A percentile compares a stretch with the other conserved stretches of the same genome.
These are phyloP conservation scores for Pseudozyma thailandica DNA, from an alignment of 1,284 basidiomycete species.

Conservation along the genomic window DNA sequence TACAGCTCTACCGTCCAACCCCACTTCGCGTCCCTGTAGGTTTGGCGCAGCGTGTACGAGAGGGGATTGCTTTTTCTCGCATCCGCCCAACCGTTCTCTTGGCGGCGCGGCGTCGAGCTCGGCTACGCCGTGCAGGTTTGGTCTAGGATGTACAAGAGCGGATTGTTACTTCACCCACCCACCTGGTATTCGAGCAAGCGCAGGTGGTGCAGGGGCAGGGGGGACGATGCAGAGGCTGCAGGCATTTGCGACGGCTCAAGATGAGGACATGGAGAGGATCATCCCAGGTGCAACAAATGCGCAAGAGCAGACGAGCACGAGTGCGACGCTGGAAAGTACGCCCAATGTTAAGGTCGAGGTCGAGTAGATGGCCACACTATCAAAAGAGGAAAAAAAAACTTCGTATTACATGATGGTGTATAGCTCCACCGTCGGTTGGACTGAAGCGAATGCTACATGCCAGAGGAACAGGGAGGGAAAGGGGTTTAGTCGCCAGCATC, in stretches of 20 bases:
- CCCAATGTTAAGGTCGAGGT: too few species aligned
- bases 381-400: too few species aligned
- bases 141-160: conserved; percentile 34
- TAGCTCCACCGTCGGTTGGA: too few species aligned
- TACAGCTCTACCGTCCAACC: conserved; percentile 9
- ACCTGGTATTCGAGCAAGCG: conserved; percentile 3
- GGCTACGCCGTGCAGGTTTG: conserved; percentile 39
- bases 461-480: too few species aligned
- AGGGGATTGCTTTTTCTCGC: conserved; percentile 52
- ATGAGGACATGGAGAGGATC: conserved; percentile 31
- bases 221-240: conserved; percentile 16
- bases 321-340: too few species aligned
- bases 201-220: not conserved
- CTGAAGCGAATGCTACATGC: too few species aligned
- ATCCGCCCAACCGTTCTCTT: conserved; percentile 23
- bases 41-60: conserved; percentile 52
- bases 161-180: conserved; percentile 47
- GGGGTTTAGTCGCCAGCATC: not conserved
- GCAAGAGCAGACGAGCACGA: not conserved
- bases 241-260: conserved; percentile 10
- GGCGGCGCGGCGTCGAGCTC: too few species aligned
- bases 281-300: conserved; percentile 11
- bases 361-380: too few species aligned
- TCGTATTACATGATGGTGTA: too few species aligned
- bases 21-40: conserved; percentile 37